These are phyloP conservation scores for Hypsizygus ulmarius DNA, from an alignment of 1,284 basidiomycete genomes.

Conservation along the genomic window DNA sequence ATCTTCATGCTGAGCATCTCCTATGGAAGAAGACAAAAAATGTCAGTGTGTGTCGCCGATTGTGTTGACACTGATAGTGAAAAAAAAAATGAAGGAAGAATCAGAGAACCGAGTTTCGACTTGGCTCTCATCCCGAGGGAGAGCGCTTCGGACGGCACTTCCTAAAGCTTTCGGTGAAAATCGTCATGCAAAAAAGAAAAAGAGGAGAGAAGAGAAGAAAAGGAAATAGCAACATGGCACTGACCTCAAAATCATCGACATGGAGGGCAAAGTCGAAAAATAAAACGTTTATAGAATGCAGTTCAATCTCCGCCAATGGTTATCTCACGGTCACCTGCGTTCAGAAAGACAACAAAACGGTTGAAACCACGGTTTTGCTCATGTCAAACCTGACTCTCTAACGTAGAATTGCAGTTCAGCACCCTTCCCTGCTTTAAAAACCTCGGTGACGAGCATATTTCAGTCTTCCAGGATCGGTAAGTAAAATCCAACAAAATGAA, in stretches of 20 bases:
- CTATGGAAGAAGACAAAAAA: neutral
- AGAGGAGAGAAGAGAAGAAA: constrained; percentile 6
- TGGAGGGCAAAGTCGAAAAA: neutral
- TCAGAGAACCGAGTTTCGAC: constrained; percentile 67
- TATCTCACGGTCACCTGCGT: constrained; percentile 1
- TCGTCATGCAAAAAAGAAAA: constrained; percentile 38
- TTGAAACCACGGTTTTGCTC: too few species aligned
- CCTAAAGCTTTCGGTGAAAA: constrained; percentile 57
- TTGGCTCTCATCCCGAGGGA: constrained; percentile 29
- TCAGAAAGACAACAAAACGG: constrained; percentile 9
- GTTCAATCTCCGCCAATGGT: constrained; percentile 6
- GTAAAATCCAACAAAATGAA: too few species aligned
- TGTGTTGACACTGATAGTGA: neutral
- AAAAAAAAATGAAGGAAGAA: constrained; percentile 20
- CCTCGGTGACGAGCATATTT: too few species aligned
- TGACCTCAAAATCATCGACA: constrained; percentile 4
- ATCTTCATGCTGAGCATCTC: too few species aligned
- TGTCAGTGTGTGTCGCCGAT: constrained; percentile 1
- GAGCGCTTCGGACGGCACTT: constrained; percentile 62
- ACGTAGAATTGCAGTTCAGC: too few species aligned
- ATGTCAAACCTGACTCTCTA: too few species aligned
- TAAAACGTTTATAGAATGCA: neutral
- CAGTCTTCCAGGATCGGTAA: too few species aligned
- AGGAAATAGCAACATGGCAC: constrained; percentile 7
- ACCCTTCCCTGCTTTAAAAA: too few species aligned